Evolutionary conservation across 352 stramenopile genomes (phyloP), one percentile per base, ranked within the genome.

Genomic region (Globisporangium nunn): DNA sequence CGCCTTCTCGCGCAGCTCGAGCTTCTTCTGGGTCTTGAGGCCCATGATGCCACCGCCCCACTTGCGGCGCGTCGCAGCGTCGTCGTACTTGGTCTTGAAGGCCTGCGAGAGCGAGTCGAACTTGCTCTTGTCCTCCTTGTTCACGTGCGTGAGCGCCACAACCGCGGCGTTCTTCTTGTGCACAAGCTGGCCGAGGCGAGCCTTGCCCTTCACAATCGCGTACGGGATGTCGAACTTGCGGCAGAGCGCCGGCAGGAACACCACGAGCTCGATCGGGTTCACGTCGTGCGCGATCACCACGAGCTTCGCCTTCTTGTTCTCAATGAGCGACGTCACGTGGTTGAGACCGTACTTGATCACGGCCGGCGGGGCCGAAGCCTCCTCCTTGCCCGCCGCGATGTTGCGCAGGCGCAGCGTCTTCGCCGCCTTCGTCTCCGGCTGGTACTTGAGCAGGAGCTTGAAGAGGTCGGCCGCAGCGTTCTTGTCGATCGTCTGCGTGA

Each of bases 1-100:
- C 59, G 91, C 96, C 85, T 98, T 98, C 64, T 96, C 95, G 61
- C 97, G 92, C 78, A 99, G 96, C 65, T 98, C 95, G 52, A 99
- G 85, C 87, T 99, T 99, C 75, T 96, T 96, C 81, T 99, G 96
- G 57, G 97, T 99, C 96, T 99, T 99, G 60, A 99, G 85, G 75
- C 97, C 97, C 96, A 99, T 99, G 76, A 99, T 98, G 73, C 97
- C 96, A 71, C 97, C 97, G 72, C 97, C 97, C 97, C 97, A 99
- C 81, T 99, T 99, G 63, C 96, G 87, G 70, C 96, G 73, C 18
- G 81, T 58, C 1, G 81, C 74, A 29, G 75, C 96, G 62, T 99
- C 93, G 80, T 98, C 99, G 92, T 98, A 99, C 82, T 98, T 97
- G 63, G 93, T 78, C 62, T 88, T 96, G 77, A 97, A 98, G 47